Evolutionary conservation across 1,284 basidiomycete genomes (phyloP), one percentile per base, ranked within the genome.

Genomic region (Leccinum pachyderme): DNA sequence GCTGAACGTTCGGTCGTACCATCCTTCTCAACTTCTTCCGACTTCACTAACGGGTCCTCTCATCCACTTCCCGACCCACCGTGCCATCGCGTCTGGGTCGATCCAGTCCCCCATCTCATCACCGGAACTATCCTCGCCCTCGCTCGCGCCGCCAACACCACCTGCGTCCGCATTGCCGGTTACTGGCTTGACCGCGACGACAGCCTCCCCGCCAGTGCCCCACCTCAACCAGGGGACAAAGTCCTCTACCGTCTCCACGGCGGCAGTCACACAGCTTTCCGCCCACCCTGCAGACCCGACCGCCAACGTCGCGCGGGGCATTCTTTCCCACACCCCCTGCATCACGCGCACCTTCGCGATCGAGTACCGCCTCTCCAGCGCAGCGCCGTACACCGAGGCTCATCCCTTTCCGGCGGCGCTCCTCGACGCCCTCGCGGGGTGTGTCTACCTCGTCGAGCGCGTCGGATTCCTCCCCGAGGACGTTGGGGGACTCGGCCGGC

Each of bases 401-500:
- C 65, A 74, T 37, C 64, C 80, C 0, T 85, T 83, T 66, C 83
- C 84, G 0, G 71, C 81, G 0, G 79, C 81, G 1, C 73, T 86
- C 0, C 61, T 84, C 33, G 83, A 86, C 55, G 77, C 75, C 0
- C 64, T 84, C 9, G 75, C 80, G 0, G 78, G 78, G 0, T 86
- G 84, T 59, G 58, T 70, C 25, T 79, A 83, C 61, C 74, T 85
- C 7, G 73, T 82, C 29, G 59, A 74, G n/a, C 61, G 57, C 0
- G 59, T 79, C 24, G 73, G 75, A 0, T 76, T 82, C 55, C 55
- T 63, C 1, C 75, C 81, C 11, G 60, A 70, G 7, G 74, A 85
- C 61, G 79, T 89, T 63, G 1, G 87, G 86, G 2, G 84, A 87
- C 61, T 82, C 79, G 6, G 83, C 86, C 0, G 87, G 87, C 1